A percentile compares a stretch with the other conserved stretches of the same genome.
Conservation (phyloP, 129 eudicot genomes). For the Solidago caesia region DNA sequence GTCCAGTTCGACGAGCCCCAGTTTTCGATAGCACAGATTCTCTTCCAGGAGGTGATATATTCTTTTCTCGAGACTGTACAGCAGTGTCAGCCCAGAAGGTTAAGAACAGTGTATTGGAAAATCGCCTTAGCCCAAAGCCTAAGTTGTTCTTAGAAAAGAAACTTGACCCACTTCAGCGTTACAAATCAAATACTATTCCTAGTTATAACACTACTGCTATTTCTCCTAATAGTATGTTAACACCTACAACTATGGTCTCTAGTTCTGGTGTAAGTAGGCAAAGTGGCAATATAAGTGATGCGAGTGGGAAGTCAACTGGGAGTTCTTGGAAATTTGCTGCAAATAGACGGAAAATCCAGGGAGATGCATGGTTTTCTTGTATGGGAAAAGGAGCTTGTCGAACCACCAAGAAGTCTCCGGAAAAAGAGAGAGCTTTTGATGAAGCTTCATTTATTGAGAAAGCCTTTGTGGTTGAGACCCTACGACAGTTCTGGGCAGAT, state of each 20-base stretch:
- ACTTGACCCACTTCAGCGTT: constrained; percentile 29
- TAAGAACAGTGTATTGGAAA: constrained; percentile 33
- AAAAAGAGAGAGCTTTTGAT: constrained; percentile 55
- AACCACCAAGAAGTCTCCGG: constrained; percentile 50
- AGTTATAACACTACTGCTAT: constrained; percentile 22
- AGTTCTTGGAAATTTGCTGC: constrained; percentile 50
- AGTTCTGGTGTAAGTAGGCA: constrained; percentile 64
- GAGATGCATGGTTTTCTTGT: constrained; percentile 72
- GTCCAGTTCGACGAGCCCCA: constrained; percentile 23
- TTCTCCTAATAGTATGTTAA: constrained; percentile 39
- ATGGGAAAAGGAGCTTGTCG: constrained; percentile 60
- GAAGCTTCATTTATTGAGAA: constrained; percentile 77
- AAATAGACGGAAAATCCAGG: constrained; percentile 57
- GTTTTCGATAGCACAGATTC: constrained; percentile 63
- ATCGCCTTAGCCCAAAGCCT: constrained; percentile 27
- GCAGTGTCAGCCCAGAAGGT: constrained; percentile 35
- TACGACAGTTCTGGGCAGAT: constrained; percentile 80
- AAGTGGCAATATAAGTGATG: constrained; percentile 55
- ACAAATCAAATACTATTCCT: constrained; percentile 28
- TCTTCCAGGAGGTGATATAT: constrained; percentile 64
- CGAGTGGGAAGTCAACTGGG: constrained; percentile 51
- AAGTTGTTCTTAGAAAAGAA: constrained; percentile 24
- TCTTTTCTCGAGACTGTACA: constrained; percentile 54
- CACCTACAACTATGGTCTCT: constrained; percentile 35
- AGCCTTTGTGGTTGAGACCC: constrained; percentile 69